Conservation (phyloP, 2,329 filamentous ascomycete genomes). For the Diplodia mutila region DNA sequence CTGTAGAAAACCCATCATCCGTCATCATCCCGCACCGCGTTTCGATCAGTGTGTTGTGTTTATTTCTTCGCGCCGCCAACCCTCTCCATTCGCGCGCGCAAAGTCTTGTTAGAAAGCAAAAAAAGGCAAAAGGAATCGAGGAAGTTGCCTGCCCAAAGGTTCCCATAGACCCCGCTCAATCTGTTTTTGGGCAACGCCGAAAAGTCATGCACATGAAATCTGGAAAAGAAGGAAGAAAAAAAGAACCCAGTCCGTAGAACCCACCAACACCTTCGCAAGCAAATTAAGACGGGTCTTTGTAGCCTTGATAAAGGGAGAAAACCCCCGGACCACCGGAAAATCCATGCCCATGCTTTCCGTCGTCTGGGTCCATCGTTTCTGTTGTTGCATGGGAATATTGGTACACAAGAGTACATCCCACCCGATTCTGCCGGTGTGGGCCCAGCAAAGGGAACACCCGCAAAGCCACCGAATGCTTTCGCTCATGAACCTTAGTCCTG, state of each 20-base stretch:
- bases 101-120: not conserved
- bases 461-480: not conserved
- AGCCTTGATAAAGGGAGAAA: conserved; percentile 5
- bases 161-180: conserved; percentile 5
- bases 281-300: conserved; percentile 23
- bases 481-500: conserved; percentile 6
- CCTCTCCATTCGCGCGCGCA: not conserved
- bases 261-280: conserved; percentile 22
- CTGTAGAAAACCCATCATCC: not conserved
- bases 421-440: conserved; percentile 6
- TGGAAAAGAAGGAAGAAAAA: not conserved
- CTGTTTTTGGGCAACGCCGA: conserved; percentile 23
- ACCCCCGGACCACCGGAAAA: not conserved
- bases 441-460: conserved; percentile 21
- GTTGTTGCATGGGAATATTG: not conserved
- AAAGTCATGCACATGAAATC: conserved; percentile 21
- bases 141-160: conserved; percentile 3
- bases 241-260: not conserved
- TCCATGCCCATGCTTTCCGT: not conserved
- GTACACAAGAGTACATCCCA: not conserved
- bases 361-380: not conserved
- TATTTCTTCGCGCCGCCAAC: not conserved
- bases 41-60: not conserved
- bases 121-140: not conserved
- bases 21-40: not conserved